These are phyloP conservation scores for Lagenidium sp. DNA, from an alignment of 352 stramenopile genomes.

Conservation along the genomic window DNA sequence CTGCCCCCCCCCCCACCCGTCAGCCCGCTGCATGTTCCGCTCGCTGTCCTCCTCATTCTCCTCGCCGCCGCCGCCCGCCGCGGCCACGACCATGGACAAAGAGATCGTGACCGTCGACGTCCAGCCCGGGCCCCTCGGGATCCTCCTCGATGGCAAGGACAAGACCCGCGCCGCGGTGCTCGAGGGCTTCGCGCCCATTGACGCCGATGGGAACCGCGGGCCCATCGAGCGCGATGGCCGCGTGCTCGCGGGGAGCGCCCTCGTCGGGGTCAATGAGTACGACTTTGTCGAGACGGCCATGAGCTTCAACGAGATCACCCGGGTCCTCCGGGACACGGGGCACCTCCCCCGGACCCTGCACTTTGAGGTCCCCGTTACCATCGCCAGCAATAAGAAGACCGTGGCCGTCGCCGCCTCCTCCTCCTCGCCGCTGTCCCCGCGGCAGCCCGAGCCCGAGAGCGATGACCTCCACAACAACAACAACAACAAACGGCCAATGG, in stretches of 20 bases:
- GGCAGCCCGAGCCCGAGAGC: background rate
- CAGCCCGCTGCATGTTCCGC: too few species aligned
- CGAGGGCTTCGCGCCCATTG: constrained; percentile 49
- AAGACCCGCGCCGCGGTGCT: constrained; percentile 28
- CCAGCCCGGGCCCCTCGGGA: constrained; percentile 47
- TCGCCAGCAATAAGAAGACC: too few species aligned
- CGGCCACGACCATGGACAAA: constrained; percentile 4
- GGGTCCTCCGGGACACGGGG: constrained; percentile 42
- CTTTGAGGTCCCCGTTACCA: constrained; percentile 34
- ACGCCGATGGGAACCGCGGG: constrained; percentile 24
- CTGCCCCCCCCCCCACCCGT: too few species aligned
- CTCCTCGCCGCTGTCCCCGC: background rate
- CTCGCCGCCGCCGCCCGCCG: too few species aligned
- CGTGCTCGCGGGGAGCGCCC: constrained; percentile 28
- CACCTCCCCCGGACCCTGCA: constrained; percentile 34
- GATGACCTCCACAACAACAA: constrained; percentile 4
- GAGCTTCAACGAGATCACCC: constrained; percentile 42
- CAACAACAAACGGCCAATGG: too few species aligned
- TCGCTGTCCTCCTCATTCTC: too few species aligned
- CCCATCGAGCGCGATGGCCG: constrained; percentile 32
- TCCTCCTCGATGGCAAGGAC: constrained; percentile 47
- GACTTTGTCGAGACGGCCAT: constrained; percentile 35
- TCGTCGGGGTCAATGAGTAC: constrained; percentile 55
- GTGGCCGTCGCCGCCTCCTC: constrained; percentile 1
- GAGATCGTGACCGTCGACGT: constrained; percentile 34